Base-by-base conservation (phyloP, 2,329 filamentous ascomycete species). In the Xylariaceae sp. region DNA sequence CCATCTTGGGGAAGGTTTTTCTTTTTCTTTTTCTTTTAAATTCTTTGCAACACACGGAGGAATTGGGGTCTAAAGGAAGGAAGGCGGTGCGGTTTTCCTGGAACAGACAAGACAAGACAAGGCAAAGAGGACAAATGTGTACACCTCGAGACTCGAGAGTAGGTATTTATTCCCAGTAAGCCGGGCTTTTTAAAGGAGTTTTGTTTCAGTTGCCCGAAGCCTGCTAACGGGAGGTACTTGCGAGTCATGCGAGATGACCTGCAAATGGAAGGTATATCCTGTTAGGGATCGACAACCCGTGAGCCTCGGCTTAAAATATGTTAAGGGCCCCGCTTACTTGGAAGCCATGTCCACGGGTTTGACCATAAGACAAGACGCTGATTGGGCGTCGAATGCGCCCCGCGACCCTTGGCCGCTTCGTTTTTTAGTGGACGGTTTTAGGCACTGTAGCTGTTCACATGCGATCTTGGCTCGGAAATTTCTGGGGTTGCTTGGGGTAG, bases 1-100 rank as follows among this genome's bases (percentile, higher is more conserved):
- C 54, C 57, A 59, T 59, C 9, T 36, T 44, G 34, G 18, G 31
- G 6, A 35, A 15, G 30, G 21, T 32, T 26, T 19, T 31, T 5
- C 9, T 11, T 24, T 24, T 24, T 24, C 21, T 24, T 7, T 11
- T 11, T 24, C n/a, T n/a, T n/a, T n/a, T n/a, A n/a, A n/a, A n/a
- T n/a, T n/a, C n/a, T n/a, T n/a, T n/a, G n/a, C n/a, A n/a, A n/a
- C n/a, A n/a, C n/a, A n/a, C n/a, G n/a, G n/a, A n/a, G n/a, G n/a
- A n/a, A n/a, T n/a, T n/a, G n/a, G n/a, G n/a, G n/a, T n/a, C n/a
- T n/a, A n/a, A n/a, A n/a, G n/a, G n/a, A n/a, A n/a, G n/a, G n/a
- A n/a, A n/a, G n/a, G n/a, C n/a, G n/a, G n/a, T n/a, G n/a, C n/a
- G n/a, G n/a, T n/a, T n/a, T n/a, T n/a, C n/a, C n/a, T n/a, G n/a